These are phyloP conservation scores for Prillingera fragicola DNA, from an alignment of 1,284 basidiomycete genomes.

Conservation along the genomic window DNA sequence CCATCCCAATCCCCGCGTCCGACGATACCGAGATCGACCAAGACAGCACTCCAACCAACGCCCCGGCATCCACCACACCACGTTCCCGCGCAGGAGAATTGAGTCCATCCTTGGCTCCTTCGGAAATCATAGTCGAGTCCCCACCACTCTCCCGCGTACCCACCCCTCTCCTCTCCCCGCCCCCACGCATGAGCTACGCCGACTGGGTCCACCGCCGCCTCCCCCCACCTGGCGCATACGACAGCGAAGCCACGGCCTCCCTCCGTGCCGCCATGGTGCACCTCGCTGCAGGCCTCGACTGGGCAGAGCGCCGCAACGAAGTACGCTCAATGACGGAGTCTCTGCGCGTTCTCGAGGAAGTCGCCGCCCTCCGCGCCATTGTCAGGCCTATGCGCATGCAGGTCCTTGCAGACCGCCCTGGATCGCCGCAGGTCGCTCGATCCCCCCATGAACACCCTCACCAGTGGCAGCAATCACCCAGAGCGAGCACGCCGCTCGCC, in stretches of 20 bases:
- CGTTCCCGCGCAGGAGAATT: neutral
- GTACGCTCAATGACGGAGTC: slow-evolving; percentile 58
- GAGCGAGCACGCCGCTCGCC: neutral
- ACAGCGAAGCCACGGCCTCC: slow-evolving; percentile 4
- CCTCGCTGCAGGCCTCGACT: slow-evolving; percentile 32
- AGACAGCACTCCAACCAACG: neutral
- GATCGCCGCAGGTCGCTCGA: slow-evolving; percentile 6
- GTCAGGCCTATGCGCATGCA: slow-evolving; percentile 72
- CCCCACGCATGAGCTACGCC: neutral
- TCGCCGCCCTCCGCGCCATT: slow-evolving; percentile 64
- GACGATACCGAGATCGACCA: neutral
- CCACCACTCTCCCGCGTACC: neutral
- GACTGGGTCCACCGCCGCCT: slow-evolving; percentile 6
- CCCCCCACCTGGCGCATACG: neutral
- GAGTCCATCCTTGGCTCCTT: neutral
- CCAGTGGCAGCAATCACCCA: neutral
- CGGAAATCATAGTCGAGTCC: too few species aligned
- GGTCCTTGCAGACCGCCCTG: slow-evolving; percentile 11
- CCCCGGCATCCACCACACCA: neutral
- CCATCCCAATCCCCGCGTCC: neutral
- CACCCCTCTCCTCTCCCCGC: neutral
- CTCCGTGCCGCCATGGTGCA: slow-evolving; percentile 25
- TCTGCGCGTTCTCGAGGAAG: slow-evolving; percentile 67
- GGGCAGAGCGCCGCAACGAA: slow-evolving; percentile 33
- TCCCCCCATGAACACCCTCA: neutral